Evolutionary conservation across 2,329 filamentous ascomycete genomes (phyloP), one percentile per base, ranked within the genome.

Genomic region (Cladophialophora psammophila): DNA sequence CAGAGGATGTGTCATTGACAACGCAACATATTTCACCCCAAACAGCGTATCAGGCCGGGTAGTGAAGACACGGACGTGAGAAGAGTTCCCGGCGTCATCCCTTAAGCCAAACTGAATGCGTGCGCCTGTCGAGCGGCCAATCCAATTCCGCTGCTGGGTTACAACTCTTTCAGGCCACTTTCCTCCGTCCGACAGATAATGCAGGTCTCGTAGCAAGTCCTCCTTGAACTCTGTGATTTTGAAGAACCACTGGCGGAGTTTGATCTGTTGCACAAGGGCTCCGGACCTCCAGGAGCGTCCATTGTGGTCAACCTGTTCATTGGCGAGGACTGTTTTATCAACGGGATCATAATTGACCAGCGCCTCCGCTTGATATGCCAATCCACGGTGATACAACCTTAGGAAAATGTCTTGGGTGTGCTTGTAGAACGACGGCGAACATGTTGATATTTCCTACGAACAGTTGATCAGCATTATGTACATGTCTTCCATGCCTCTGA

Each of bases 231-330:
- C 86, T 3, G 92, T 94, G 74, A 95, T 96, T 69, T 88, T 89
- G 70, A 96, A 87, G 77, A 96, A 96, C 93, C 93, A 97, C 78
- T 97, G 93, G 79, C 91, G 92, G 78, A 97, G 92, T 0, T 85
- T 97, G 64, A 90, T 97, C 6, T 94, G 91, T 76, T 97, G 93
- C 2, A 96, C 94, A 0, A 98, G 96, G 76, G 93, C 96, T 69
- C 85, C 90, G 0, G 90, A 90, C 8, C 92, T 87, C 93, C 93
- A 97, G 1, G 93, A 96, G 73, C 84, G 87, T 36, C 93, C 93
- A 75, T 92, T 90, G 58, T 90, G 85, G 76, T 96, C 92, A n/a
- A 96, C 68, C 79, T 97, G 93, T 78, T 97, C 93, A 76, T 97
- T 97, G 10, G 93, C 93, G 66, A 97, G 83, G 15, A 97, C 93